Evolutionary conservation across 2,329 filamentous ascomycete genomes (phyloP), one percentile per base, ranked within the genome.

Genomic region (Huntiella decipiens): DNA sequence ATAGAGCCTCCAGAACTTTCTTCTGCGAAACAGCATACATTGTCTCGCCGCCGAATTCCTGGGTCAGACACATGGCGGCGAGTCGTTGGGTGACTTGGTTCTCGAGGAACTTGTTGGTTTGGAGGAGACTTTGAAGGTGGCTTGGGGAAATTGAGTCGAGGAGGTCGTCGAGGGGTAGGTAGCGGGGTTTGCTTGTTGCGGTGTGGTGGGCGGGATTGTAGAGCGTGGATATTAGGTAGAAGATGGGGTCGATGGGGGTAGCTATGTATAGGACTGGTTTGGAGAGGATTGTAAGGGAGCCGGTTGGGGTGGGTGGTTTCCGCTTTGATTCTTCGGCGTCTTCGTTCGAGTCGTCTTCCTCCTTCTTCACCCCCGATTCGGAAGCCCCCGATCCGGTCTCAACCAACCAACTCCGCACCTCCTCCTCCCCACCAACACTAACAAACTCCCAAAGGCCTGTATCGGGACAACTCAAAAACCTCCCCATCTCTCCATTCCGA

Each of bases 201-300:
- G 65, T 60, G 8, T 58, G 54, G 39, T 66, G 65, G 10, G 63
- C 53, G 3, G 56, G 45, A 32, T 62, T 54, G 1, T 66, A 63
- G 1, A 96, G 68, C 3, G 77, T 71, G 0, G 88, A 82, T 1
- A 96, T 65, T 3, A 93, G 58, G 43, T 96, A 66, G 63, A 96
- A 96, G 3, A 95, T 57, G 4, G 83, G 72, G 59, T 98, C 91
- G 46, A 94, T 67, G 2, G 77, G 73, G 1, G 91, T 94, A 6
- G 88, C 84, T 49, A 96, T 63, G 55, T 82, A 80, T n/a, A 96
- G 63, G 50, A 86, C 77, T 32, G 84, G 76, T 38, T 68, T 70
- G 17, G 28, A 32, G 17, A 49, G 33, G n/a, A 45, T 49, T 5
- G 47, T 44, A 28, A 49, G 28, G 8, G 28, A 40, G 19, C 31